phyloP scores from a whole-genome alignment of 2,329 filamentous ascomycete species.

The Ophiostoma sp. region DNA sequence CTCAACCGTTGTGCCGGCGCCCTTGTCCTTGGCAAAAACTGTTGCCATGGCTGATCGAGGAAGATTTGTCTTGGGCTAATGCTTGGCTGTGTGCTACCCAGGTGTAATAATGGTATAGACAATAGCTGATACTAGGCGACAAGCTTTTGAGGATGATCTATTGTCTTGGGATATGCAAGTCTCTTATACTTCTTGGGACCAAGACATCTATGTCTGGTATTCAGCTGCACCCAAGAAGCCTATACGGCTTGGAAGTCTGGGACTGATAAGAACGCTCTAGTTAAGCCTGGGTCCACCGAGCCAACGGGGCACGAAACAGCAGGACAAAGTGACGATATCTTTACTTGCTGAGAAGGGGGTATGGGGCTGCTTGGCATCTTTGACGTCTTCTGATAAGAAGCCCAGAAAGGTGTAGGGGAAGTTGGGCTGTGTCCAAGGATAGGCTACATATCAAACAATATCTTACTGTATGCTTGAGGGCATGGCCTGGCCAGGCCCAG shows the following conservation, averaged over 20 bases:
- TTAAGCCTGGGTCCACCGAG: background rate
- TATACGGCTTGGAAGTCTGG: too few species aligned
- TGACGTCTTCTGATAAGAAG: background rate
- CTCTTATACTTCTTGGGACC: constrained; percentile 7
- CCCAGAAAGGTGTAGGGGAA: too few species aligned
- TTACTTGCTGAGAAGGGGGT: background rate
- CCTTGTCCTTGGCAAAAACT: constrained; percentile 8
- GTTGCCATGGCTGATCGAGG: background rate
- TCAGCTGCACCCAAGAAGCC: background rate
- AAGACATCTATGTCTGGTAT: background rate
- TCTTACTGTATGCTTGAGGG: background rate
- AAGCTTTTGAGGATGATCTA: background rate
- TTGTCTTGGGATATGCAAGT: background rate
- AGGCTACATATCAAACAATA: background rate
- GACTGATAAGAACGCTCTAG: too few species aligned
- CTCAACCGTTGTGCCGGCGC: background rate
- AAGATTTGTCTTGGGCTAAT: background rate
- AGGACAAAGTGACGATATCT: background rate
- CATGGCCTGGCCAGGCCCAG: background rate
- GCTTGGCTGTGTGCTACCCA: background rate
- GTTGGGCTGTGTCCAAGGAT: background rate
- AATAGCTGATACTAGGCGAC: background rate
- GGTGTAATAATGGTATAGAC: background rate
- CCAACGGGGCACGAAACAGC: background rate
- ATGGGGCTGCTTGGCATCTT: background rate